Evolutionary conservation across 2,329 filamentous ascomycete species (phyloP), one percentile per base, ranked within the genome.

Genomic region (Thelonectria blattea): DNA sequence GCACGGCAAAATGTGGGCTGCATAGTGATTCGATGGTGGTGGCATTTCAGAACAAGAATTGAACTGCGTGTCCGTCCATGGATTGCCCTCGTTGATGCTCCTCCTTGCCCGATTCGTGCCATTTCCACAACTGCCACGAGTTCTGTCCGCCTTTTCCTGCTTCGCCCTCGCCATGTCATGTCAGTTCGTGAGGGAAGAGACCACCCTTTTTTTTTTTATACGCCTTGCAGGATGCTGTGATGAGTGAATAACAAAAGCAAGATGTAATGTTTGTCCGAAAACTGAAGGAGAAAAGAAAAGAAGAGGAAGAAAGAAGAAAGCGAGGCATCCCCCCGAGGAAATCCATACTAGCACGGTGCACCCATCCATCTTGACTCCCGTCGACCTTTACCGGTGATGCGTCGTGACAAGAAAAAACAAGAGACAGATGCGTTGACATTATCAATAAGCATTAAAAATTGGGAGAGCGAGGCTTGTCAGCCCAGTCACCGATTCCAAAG

Each of bases 401-500:
- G 41, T 43, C 15, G 18, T 43, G 10, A 43, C 3, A 24, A 46
- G 42, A 24, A 12, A 5, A 11, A 46, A 24, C 18, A 24, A n/a
- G 39, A 17, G 39, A 17, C 7, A 11, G 17, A 42, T 42, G 5
- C 39, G 20, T 24, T 22, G 20, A 22, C 2, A 10, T n/a, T 17
- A 12, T 17, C 43, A 15, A 3, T 12, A 41, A 34, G 42, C 9
- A 46, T 27, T 55, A 45, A 14, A 34, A 20, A 42, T 48, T 37
- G 17, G 54, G 50, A 48, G 61, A 61, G 8, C 52, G 59, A 20
- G 60, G 34, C 18, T 51, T 51, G 32, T 69, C 65, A 43, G 67
- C 67, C 67, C 67, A 69, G 8, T 65, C 61, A 30, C 67, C 67
- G 42, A 68, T 60, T 30, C 60, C 67, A 22, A 52, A 65, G 14